These are phyloP conservation scores for Smithsoniella earleae DNA, from an alignment of 163 green algal species.

Conservation along the genomic window DNA sequence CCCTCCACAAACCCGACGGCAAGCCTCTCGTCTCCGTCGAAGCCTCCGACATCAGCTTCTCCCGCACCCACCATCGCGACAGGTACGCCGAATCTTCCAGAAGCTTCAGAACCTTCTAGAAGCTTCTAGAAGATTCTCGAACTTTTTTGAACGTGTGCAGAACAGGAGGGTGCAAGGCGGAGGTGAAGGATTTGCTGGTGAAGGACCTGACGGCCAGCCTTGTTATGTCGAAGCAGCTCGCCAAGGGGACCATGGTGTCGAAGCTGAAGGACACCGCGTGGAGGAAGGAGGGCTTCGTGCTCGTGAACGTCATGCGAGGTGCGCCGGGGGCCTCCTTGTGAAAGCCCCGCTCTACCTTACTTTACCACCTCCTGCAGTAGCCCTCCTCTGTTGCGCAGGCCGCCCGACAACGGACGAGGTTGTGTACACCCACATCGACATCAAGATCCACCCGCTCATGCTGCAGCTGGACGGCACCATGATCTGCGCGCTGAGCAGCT, in stretches of 20 bases:
- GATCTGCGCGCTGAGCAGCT: conserved; percentile 14
- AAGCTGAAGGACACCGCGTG: conserved; percentile 24
- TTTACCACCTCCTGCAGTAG: too few species aligned
- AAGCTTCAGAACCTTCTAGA: too few species aligned
- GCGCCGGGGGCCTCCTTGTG: too few species aligned
- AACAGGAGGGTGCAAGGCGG: conserved; percentile 13
- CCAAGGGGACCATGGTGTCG: conserved; percentile 10
- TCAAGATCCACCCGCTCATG: conserved; percentile 23
- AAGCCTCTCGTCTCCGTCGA: conserved; percentile 14
- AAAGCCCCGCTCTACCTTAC: too few species aligned
- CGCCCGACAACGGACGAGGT: conserved; percentile 18
- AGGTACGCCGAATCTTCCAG: not conserved
- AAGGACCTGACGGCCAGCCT: conserved; percentile 16
- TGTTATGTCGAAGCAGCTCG: conserved; percentile 20
- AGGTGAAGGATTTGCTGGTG: conserved; percentile 24
- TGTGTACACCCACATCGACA: conserved; percentile 31
- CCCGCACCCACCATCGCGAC: conserved; percentile 9
- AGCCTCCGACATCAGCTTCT: conserved; percentile 10
- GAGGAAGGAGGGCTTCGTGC: conserved; percentile 23
- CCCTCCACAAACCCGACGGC: conserved; percentile 11
- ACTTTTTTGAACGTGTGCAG: too few species aligned
- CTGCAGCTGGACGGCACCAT: conserved; percentile 24
- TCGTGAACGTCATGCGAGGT: conserved; percentile 29
- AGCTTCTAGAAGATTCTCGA: too few species aligned
- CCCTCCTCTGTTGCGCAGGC: conserved; percentile 16